Evolutionary conservation across 768 basidiomycete genomes (phyloP), one percentile per base, ranked within the genome.

Genomic region (Boletus fagicola): DNA sequence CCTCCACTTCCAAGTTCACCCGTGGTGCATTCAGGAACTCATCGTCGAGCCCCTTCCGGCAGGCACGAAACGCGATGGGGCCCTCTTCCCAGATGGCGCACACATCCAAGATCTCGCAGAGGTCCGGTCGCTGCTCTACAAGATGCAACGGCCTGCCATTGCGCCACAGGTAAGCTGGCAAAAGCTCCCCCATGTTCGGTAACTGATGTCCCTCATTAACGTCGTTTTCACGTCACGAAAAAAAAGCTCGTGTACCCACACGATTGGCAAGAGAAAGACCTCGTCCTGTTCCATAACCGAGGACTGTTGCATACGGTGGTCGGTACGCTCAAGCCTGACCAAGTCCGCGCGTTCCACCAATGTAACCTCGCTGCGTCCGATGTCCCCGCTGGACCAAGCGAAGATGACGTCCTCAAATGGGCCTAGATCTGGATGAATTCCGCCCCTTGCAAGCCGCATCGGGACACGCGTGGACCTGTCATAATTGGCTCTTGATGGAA

Each of bases 91-190:
- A 6, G 87, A 94, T 58, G 94, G 94, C 15, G 86, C 80, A 1
- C 83, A 85, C 65, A 66, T 97, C 65, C 88, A 76, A 22, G 84
- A 94, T 67, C 77, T 96, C 24, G 79, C 80, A 53, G 75, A 84
- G 54, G 90, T 92, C n/a, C 81, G 94, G 5, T 83, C 79, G 10
- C 67, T 94, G 26, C 70, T 95, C 38, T 94, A 97, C 76, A 81
- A 79, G 74, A 89, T 96, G 83, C 93, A 95, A 68, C 76, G 94
- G 12, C 94, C 94, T 5, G 93, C 85, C n/a, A 97, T 97, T 59
- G 85, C 91, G 1, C 94, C 94, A 16, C 69, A 74, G 54, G 88
- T 88, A 60, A 58, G 68, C 38, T 22, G 6, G 30, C 26, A 33
- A 22, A 22, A 48, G 33, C 15, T 43, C 31, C 5, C 28, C 15